Evolutionary conservation across 2,329 filamentous ascomycete species (phyloP).

Genomic region (Paecilomyces fulvus): DNA sequence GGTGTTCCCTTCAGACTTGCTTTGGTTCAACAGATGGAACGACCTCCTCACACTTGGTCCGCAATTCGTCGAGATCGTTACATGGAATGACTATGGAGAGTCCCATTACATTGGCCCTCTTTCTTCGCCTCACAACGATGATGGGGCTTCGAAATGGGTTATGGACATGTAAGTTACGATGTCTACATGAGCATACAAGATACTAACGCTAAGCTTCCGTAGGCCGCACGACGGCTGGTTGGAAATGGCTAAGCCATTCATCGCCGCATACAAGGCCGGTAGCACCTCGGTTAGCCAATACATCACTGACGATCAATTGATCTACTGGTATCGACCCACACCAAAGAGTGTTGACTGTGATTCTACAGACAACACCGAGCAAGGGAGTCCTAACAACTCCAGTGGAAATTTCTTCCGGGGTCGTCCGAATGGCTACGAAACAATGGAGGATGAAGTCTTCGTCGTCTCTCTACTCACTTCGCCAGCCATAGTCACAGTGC

Average conservation of each 20-base stretch:
- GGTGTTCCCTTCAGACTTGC: conserved; percentile 38
- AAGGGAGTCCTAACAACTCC: conserved; percentile 34
- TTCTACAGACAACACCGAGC: conserved; percentile 43
- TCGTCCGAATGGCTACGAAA: conserved; percentile 43
- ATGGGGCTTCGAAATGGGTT: conserved; percentile 40
- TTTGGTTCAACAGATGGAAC: conserved; percentile 38
- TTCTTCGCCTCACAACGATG: conserved; percentile 29
- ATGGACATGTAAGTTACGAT: conserved; percentile 37
- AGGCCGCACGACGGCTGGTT: conserved; percentile 47
- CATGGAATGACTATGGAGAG: conserved; percentile 48
- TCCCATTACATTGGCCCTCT: conserved; percentile 48
- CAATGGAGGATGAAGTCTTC: conserved; percentile 44
- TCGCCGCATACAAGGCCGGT: conserved; percentile 45
- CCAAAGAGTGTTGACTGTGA: conserved; percentile 42
- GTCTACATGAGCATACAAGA: neutral
- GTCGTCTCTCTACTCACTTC: conserved; percentile 44
- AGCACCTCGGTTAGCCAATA: conserved; percentile 24
- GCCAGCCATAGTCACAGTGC: conserved; percentile 37
- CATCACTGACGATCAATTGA: conserved; percentile 42
- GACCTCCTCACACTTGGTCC: conserved; percentile 38
- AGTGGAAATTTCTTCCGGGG: conserved; percentile 47
- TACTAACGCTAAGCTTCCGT: neutral
- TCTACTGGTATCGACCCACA: conserved; percentile 51
- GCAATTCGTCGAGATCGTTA: conserved; percentile 41
- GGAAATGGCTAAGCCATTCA: conserved; percentile 47